These are phyloP conservation scores for Aspergillus spinulosporus DNA, from an alignment of 2,329 filamentous ascomycete genomes.

Conservation along the genomic window DNA sequence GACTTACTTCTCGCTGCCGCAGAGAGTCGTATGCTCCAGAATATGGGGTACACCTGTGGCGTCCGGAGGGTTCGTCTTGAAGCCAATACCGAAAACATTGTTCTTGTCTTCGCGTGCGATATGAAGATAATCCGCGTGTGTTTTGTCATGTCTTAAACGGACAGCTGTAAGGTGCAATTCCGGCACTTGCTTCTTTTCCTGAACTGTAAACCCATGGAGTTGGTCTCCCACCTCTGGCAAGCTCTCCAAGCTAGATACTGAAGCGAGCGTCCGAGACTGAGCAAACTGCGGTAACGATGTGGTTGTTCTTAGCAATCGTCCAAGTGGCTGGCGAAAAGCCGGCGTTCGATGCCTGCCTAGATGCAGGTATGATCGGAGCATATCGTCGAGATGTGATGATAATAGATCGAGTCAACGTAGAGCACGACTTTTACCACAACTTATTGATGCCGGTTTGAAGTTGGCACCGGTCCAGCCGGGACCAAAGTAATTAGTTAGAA, in stretches of 20 bases:
- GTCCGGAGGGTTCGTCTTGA: constrained; percentile 98
- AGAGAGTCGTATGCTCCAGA: constrained; percentile 93
- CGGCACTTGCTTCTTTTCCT: constrained; percentile 85
- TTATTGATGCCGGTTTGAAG: constrained; percentile 1
- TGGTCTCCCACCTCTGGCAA: constrained; percentile 79
- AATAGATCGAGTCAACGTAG: not conserved
- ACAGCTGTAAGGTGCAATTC: constrained; percentile 91
- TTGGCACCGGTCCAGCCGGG: constrained; percentile 18
- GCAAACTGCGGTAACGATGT: constrained; percentile 21
- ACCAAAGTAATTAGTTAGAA: constrained; percentile 1
- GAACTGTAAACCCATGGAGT: constrained; percentile 89
- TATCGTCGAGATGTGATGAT: constrained; percentile 17
- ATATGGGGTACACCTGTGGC: constrained; percentile 97
- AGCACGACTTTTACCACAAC: not conserved
- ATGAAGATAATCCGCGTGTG: constrained; percentile 92
- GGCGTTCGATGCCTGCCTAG: constrained; percentile 28
- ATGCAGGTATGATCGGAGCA: constrained; percentile 37
- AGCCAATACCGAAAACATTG: constrained; percentile 99
- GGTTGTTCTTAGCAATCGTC: constrained; percentile 23
- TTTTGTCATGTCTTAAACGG: constrained; percentile 90
- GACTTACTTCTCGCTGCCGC: constrained; percentile 83
- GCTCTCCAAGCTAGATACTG: constrained; percentile 72
- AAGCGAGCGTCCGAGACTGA: constrained; percentile 29
- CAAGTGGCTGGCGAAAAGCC: constrained; percentile 22
- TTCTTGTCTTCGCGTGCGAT: constrained; percentile 94